Evolutionary conservation across 371 early-diverging fungal genomes (phyloP), one percentile per base, ranked within the genome.

Genomic region (Pancytospora philotis): DNA sequence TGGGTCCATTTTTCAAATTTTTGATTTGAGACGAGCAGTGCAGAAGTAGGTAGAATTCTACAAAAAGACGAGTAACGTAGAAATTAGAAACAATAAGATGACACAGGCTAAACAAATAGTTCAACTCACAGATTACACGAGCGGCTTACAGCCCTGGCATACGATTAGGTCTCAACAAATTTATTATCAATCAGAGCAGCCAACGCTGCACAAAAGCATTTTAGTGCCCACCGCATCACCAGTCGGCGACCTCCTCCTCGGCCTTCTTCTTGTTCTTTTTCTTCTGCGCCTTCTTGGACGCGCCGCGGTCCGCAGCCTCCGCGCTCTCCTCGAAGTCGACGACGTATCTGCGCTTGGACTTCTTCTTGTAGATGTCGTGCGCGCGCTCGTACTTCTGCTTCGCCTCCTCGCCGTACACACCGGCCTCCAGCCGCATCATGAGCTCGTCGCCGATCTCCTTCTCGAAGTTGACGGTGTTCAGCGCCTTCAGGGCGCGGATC

Each of bases 391-490:
- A 19, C 90, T 72, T 90, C 88, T 78, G 88, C 88, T 70, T 89
- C 76, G 27, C 88, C 90, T 67, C 87, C 89, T 77, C 70, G 3
- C 84, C 85, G 65, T 85, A 86, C 10, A 86, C 79, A 75, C 94
- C 95, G 78, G 82, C 86, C 84, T 90, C 89, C 68, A 95, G 83
- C 69, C 98, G 84, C 66, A 89, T 87, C 73, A 96, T 81, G 67
- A 98, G 82, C 83, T 98, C 96, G 83, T 92, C 91, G 75, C 95
- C 93, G 73, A 98, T 91, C 6, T 88, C 83, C 81, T 88, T 86
- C 65, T 96, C 95, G 71, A 97, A 84, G 67, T 90, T 85, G 25
- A 95, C 91, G 1, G 91, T 93, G 0, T 86, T 86, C 73, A 91
- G 88, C 2, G 94, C 94, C 78, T 92, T 89, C 57, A 84, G 82